phyloP scores from a whole-genome alignment of 768 basidiomycete species.

The Lanmaoa pseudosensibilis region DNA sequence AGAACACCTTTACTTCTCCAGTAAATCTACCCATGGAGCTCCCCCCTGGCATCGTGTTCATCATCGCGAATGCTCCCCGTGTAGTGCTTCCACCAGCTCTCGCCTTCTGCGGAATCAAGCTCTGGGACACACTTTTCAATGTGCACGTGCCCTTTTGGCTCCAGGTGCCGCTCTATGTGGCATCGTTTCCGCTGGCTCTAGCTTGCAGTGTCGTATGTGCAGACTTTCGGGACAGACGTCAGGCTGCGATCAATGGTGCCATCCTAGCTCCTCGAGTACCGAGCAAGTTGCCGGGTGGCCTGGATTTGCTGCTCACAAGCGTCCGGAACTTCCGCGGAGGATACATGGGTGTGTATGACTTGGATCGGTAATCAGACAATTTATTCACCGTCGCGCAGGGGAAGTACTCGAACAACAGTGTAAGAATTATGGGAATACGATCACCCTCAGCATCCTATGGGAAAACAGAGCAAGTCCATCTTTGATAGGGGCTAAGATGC shows the following conservation, averaged over 20 bases:
- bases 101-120: slow-evolving; percentile 11
- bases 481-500: neutral
- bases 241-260: slow-evolving; percentile 27
- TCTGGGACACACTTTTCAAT: slow-evolving; percentile 10
- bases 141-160: slow-evolving; percentile 17
- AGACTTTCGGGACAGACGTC: slow-evolving; percentile 12
- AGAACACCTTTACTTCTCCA: neutral
- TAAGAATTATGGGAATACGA: slow-evolving; percentile 31
- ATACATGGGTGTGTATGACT: slow-evolving; percentile 30
- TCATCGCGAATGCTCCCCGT: slow-evolving; percentile 27
- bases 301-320: slow-evolving; percentile 32
- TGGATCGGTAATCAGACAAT: neutral
- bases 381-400: slow-evolving; percentile 22
- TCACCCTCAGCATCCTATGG: slow-evolving; percentile 37
- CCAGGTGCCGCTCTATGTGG: slow-evolving; percentile 13
- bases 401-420: slow-evolving; percentile 26
- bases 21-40: slow-evolving; percentile 24
- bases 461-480: slow-evolving; percentile 36
- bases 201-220: slow-evolving; percentile 13
- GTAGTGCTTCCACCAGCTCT: slow-evolving; percentile 21
- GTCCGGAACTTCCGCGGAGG: slow-evolving; percentile 26
- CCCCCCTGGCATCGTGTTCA: slow-evolving; percentile 35
- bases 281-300: slow-evolving; percentile 37
- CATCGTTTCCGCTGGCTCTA: slow-evolving; percentile 28
- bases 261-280: slow-evolving; percentile 34